Evolutionary conservation across 768 basidiomycete species (phyloP).

Genomic region (Brasilioporus rufonigricans): DNA sequence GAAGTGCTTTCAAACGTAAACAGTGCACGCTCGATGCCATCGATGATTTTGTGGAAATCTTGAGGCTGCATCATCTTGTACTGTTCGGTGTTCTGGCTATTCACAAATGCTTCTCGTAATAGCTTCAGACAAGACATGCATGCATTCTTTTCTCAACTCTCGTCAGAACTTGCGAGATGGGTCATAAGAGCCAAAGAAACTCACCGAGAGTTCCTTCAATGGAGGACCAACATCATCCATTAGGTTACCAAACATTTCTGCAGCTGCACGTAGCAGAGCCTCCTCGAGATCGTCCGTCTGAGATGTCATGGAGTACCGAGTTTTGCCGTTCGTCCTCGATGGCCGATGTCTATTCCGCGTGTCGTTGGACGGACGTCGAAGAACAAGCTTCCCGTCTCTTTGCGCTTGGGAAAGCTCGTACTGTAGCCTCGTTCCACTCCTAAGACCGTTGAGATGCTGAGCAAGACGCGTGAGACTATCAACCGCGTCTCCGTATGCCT

Average conservation of each 20-base stretch:
- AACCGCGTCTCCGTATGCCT: constrained; percentile 84
- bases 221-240: constrained; percentile 81
- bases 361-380: constrained; percentile 21
- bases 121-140: constrained; percentile 59
- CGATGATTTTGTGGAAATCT: constrained; percentile 64
- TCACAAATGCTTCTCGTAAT: constrained; percentile 65
- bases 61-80: constrained; percentile 44
- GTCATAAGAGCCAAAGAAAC: constrained; percentile 20
- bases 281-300: constrained; percentile 43
- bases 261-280: constrained; percentile 46
- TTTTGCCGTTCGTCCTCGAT: constrained; percentile 22
- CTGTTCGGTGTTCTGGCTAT: constrained; percentile 31
- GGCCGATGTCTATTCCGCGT: constrained; percentile 14
- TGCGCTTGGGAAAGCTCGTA: constrained; percentile 73
- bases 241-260: constrained; percentile 73
- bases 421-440: constrained; percentile 82
- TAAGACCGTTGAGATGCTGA: constrained; percentile 88
- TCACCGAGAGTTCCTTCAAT: constrained; percentile 67
- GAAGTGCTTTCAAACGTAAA: constrained; percentile 78
- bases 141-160: constrained; percentile 42
- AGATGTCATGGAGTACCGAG: constrained; percentile 33
- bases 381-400: constrained; percentile 41
- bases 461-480: constrained; percentile 85
- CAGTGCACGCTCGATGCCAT: constrained; percentile 66
- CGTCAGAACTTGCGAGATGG: constrained; percentile 4